These are phyloP conservation scores for Trichoderma koningiopsis DNA, from an alignment of 2,329 filamentous ascomycete genomes.

Conservation along the genomic window DNA sequence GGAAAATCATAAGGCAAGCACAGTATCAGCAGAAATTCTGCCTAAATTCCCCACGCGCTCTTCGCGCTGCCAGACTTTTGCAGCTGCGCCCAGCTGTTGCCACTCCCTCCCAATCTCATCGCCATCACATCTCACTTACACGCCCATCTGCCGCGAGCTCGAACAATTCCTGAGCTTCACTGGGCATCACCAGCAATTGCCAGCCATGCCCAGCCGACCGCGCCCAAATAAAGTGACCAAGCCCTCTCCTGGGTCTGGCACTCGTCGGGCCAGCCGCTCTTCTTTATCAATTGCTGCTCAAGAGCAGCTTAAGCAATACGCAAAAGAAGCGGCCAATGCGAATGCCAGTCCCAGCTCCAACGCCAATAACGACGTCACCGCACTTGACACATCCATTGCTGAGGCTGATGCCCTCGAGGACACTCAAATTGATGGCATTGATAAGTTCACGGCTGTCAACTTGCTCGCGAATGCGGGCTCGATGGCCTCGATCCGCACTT, in stretches of 20 bases:
- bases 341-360: slow-evolving; percentile 18
- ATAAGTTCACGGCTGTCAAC: slow-evolving; percentile 25
- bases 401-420: slow-evolving; percentile 15
- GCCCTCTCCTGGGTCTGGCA: slow-evolving; percentile 31
- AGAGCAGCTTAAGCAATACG: slow-evolving; percentile 39
- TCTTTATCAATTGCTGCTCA: slow-evolving; percentile 34
- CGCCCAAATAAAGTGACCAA: slow-evolving; percentile 51
- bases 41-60: slow-evolving; percentile 9
- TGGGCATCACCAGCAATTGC: not conserved
- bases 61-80: slow-evolving; percentile 28
- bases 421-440: slow-evolving; percentile 23
- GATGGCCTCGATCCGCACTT: slow-evolving; percentile 19
- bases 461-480: slow-evolving; percentile 25
- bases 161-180: not conserved
- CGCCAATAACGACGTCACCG: not conserved
- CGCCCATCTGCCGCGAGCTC: slow-evolving; percentile 2
- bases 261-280: slow-evolving; percentile 30
- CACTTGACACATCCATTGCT: not conserved
- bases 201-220: slow-evolving; percentile 37
- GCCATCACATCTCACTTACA: slow-evolving; percentile 27
- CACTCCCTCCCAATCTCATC: slow-evolving; percentile 8
- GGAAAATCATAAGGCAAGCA: not conserved
- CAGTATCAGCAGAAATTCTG: not conserved
- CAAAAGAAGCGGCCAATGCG: slow-evolving; percentile 23
- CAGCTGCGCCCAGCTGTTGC: slow-evolving; percentile 33